Conservation (phyloP, 306 rosid genomes). For the Malus asiatica region DNA sequence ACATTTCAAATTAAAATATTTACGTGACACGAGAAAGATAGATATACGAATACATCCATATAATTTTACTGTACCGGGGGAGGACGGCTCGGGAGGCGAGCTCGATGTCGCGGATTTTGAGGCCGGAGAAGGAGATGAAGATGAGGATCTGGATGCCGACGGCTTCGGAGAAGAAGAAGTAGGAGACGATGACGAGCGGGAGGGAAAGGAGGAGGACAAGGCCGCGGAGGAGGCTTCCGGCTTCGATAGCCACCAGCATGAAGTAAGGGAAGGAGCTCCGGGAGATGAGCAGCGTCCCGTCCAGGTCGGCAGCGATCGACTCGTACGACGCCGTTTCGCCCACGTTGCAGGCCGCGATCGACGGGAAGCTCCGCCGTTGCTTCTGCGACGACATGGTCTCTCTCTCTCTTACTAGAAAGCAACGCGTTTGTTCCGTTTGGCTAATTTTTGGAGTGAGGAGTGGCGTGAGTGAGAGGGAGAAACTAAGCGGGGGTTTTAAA, state of each 20-base stretch:
- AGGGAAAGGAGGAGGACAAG: slow-evolving; percentile 74
- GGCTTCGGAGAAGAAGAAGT: slow-evolving; percentile 82
- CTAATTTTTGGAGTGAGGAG: background rate
- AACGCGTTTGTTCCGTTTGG: background rate
- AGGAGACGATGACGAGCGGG: slow-evolving; percentile 64
- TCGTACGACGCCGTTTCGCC: slow-evolving; percentile 23
- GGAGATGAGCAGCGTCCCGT: slow-evolving; percentile 74
- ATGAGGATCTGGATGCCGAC: slow-evolving; percentile 91
- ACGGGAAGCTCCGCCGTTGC: slow-evolving; percentile 40
- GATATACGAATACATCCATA: background rate
- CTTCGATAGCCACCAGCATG: slow-evolving; percentile 94
- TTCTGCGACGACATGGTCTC: slow-evolving; percentile 34
- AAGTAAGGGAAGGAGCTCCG: slow-evolving; percentile 87
- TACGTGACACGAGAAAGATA: background rate
- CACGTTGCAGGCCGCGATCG: slow-evolving; percentile 39
- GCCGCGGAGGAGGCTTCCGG: slow-evolving; percentile 91
- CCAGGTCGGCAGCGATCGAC: slow-evolving; percentile 87
- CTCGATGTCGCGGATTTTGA: slow-evolving; percentile 86
- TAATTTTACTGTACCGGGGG: slow-evolving; percentile 43
- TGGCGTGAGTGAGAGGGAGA: background rate
- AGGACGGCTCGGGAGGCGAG: slow-evolving; percentile 88
- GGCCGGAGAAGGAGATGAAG: slow-evolving; percentile 83
- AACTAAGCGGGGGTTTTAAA: slow-evolving; percentile 34
- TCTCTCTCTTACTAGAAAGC: background rate
- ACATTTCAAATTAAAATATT: background rate